A percentile compares a stretch with the other conserved stretches of the same genome.
Evolutionary conservation across 176 grass and related monocot species (phyloP).

Genomic region (Lolium perenne): DNA sequence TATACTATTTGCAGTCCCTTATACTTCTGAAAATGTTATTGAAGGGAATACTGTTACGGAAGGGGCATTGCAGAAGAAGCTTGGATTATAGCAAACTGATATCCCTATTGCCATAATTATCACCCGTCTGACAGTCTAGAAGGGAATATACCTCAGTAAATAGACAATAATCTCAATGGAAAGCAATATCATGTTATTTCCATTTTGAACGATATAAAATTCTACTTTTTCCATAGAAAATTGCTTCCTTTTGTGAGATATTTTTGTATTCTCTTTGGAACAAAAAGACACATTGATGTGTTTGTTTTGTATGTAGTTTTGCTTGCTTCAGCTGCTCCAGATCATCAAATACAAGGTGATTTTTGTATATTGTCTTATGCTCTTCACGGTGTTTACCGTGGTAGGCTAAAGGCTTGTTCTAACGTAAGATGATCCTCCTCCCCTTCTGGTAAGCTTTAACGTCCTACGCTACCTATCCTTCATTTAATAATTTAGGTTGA

Average conservation of each 20-base stretch:
- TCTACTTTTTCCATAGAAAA: not conserved
- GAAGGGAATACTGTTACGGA: too few species aligned
- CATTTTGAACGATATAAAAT: conserved; percentile 36
- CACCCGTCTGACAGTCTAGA: conserved; percentile 82
- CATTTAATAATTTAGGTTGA: conserved; percentile 13
- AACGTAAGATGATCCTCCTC: conserved; percentile 87
- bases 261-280: not conserved
- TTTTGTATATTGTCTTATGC: conserved; percentile 68
- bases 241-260: not conserved
- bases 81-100: conserved; percentile 75
- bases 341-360: conserved; percentile 77
- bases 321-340: conserved; percentile 75
- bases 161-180: conserved; percentile 77
- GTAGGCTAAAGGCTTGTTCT: conserved; percentile 63
- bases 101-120: conserved; percentile 82
- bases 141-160: conserved; percentile 98
- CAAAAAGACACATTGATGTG: not conserved
- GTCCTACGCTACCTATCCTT: not conserved
- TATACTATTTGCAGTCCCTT: conserved; percentile 52
- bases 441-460: conserved; percentile 66
- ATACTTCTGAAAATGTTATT: too few species aligned
- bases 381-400: conserved; percentile 66
- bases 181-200: conserved; percentile 66
- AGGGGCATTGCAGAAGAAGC: too few species aligned
- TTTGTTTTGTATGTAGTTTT: conserved; percentile 74